Base-by-base conservation (phyloP, 495 filamentous ascomycete species). In the Monascus purpureus region DNA sequence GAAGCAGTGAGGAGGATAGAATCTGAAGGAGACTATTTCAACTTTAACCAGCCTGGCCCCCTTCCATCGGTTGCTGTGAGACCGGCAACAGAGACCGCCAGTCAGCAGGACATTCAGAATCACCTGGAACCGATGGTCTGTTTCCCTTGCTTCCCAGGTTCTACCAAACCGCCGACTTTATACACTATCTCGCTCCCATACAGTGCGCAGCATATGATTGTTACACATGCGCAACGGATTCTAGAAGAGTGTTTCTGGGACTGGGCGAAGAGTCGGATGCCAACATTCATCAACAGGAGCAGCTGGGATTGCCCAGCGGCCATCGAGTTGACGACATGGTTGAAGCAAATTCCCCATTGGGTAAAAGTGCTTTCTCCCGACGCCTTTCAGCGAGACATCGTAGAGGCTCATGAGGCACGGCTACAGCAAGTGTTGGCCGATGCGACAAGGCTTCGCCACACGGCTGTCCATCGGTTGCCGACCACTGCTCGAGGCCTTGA, bases 221-320 rank as follows among this genome's bases (percentile, higher is more conserved):
- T 59, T n/a, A 45, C 44, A 16, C 52, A 42, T 38, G 42, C 46
- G 1, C 46, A 63, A 34, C 35, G 43, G 9, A 42, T 61, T 18
- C 35, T 61, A n/a, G 57, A 63, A 38, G 57, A 59, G 42, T 52
- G 43, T 26, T 63, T 57, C 36, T 61, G 46, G 29, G 53, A 57
- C 20, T 57, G 61, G 37, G 44, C 40, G 6, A 36, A 40, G 17
- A 50, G 43, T 16, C 56, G 54, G 52, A 39, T 55, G 23, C 52
- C 53, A 19, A 13, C 38, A 4, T 36, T 40, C 13, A 38, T 62
- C 15, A 15, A 38, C 19, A 39, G 41, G 8, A 41, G 40, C 16
- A 36, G 36, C 9, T 57, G 32, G 32, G 47, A 49, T 25, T 59
- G 56, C 31, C 29, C 56, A 9, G 49, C 52, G 31, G 53, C 52